Percentiles rank a stretch among this genome's conserved stretches.
Evolutionary conservation across 1,139 yeast species (phyloP).

Genomic region (Nakaseomyces kungkrabaensis): DNA sequence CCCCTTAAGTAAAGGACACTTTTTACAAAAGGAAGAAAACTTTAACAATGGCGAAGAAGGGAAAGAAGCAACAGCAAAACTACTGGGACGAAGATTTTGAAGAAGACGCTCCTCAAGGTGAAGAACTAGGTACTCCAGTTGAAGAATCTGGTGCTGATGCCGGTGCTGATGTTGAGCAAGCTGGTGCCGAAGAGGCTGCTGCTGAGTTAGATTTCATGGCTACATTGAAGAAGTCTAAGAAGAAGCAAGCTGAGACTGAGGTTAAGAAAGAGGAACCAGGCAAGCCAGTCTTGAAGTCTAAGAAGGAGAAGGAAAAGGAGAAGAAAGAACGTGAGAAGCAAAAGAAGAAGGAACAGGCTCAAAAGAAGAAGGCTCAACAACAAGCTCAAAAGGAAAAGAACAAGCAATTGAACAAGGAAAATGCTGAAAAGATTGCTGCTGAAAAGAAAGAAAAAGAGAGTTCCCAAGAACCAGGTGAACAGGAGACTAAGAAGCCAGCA

Average conservation of each 20-base stretch:
- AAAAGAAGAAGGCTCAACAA: conserved; percentile 69
- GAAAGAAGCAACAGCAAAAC: conserved; percentile 47
- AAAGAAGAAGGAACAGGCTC: conserved; percentile 83
- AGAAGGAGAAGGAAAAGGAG: conserved; percentile 95
- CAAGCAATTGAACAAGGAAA: conserved; percentile 35
- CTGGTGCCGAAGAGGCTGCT: conserved; percentile 25
- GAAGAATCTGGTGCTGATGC: conserved; percentile 21
- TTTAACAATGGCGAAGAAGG: conserved; percentile 32
- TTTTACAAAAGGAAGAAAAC: too few relatives aligned
- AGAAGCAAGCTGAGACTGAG: conserved; percentile 49
- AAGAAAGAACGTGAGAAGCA: conserved; percentile 96
- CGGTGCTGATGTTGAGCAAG: conserved; percentile 25
- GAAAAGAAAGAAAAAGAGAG: conserved; percentile 30
- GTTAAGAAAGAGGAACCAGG: conserved; percentile 36
- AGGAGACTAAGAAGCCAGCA: conserved; percentile 29
- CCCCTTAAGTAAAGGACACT: too few relatives aligned
- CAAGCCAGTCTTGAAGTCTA: conserved; percentile 72
- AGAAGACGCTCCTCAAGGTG: conserved; percentile 45
- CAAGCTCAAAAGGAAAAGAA: conserved; percentile 59
- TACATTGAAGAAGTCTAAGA: conserved; percentile 69
- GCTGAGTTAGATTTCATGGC: conserved; percentile 61
- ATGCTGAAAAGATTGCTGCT: conserved; percentile 38
- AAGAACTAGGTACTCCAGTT: conserved; percentile 39
- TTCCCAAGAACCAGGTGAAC: conserved; percentile 19
- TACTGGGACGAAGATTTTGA: conserved; percentile 78